Base-by-base conservation (phyloP, 306 rosid species). In the Sechiopsis laciniata region DNA sequence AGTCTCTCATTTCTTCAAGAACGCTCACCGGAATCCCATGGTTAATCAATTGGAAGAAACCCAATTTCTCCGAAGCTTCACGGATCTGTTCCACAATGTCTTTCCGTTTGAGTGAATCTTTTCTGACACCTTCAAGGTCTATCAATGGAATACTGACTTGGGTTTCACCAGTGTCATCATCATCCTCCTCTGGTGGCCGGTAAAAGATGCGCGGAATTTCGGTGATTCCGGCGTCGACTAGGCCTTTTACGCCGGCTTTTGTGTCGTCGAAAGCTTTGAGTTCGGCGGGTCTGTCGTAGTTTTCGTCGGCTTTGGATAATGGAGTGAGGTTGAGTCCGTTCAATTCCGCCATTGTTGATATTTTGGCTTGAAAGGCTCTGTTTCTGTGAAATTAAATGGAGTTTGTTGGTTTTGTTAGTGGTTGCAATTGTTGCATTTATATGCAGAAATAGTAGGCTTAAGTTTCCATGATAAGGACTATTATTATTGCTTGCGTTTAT, bases 171-270 rank as follows among this genome's bases (percentile, higher is more conserved):
- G 35, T 17, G 37, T 62, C 20, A 0, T 3, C 20, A 8, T 75
- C 65, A 22, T 14, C 15, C 17, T 62, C 32, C 46, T 46, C 8
- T 12, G 19, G 58, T 4, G 73, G 56, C 17, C 67, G 77, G 64
- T 65, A 6, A 73, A 88, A 85, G 55, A 85, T 85, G 7, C 64
- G 70, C 0, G 87, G 85, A 13, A 85, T 74, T 16, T 80, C 75
- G 10, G 66, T 48, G 17, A 82, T 7, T 8, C 82, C 80, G 2
- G 82, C 51, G 52, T 82, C 86, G 10, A 73, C 73, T 0, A 82
- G 78, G 51, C 86, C 86, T 63, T 85, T 82, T 0, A 85, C 83
- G 6, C 87, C 83, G 37, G 85, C 74, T 70, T 78, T 83, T 1
- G 85, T 57, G 5, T 83, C 83, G 35, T 83, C 89, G 13, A 85